Percentiles rank a stretch among this genome's conserved stretches.
Evolutionary conservation across 257 asterid species (phyloP).

Genomic region (Scutellaria baicalensis): DNA sequence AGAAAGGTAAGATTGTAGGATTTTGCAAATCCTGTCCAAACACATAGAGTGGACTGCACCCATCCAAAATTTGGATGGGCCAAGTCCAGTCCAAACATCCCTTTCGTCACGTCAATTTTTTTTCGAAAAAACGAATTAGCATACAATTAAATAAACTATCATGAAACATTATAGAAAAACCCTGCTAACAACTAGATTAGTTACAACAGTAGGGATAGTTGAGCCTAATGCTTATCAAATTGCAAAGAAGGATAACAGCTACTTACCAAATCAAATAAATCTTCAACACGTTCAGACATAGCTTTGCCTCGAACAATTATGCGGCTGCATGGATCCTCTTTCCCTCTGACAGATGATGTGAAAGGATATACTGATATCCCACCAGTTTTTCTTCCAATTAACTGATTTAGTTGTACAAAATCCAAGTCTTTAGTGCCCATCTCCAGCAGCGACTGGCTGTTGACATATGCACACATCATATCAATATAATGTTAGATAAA

Average conservation of each 20-base stretch:
- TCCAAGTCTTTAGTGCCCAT: conserved; percentile 97
- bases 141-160: not conserved
- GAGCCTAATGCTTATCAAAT: not conserved
- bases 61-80: no score
- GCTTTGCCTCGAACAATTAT: conserved; percentile 93
- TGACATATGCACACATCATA: conserved; percentile 17
- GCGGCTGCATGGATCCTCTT: conserved; percentile 69
- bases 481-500: conserved; percentile 3
- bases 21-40: no score
- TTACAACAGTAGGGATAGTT: not conserved
- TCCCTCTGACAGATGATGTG: conserved; percentile 78
- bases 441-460: conserved; percentile 94
- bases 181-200: conserved; percentile 9
- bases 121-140: not conserved
- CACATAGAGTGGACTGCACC: no score
- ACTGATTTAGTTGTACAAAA: conserved; percentile 86
- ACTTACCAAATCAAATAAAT: conserved; percentile 79
- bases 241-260: conserved; percentile 5
- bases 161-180: not conserved
- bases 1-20: no score
- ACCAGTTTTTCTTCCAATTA: conserved; percentile 97
- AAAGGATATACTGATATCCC: conserved; percentile 92
- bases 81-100: no score
- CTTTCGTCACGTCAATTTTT: not conserved
- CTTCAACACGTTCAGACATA: conserved; percentile 80